These are phyloP conservation scores for Penicillium sclerotiorum DNA, from an alignment of 2,329 filamentous ascomycete genomes.

Conservation along the genomic window DNA sequence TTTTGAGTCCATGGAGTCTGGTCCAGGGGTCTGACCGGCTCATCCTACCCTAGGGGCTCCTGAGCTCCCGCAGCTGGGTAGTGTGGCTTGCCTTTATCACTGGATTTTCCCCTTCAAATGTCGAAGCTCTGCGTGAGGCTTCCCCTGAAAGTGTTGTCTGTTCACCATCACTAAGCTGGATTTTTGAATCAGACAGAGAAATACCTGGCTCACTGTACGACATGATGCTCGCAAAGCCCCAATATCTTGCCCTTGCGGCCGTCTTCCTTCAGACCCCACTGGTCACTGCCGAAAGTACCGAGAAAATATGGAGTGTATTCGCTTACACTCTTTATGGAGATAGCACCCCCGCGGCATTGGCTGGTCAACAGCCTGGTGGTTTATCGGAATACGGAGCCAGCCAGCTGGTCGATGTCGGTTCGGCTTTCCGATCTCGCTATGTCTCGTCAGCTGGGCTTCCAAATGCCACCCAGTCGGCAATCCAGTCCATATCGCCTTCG, in stretches of 20 bases:
- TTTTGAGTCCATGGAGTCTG: constrained; percentile 6
- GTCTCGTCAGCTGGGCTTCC: constrained; percentile 37
- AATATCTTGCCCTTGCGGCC: constrained; percentile 11
- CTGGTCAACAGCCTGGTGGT: constrained; percentile 28
- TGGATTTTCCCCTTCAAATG: too few species aligned
- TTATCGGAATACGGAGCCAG: constrained; percentile 60
- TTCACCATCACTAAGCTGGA: too few species aligned
- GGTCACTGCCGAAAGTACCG: constrained; percentile 30
- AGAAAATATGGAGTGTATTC: constrained; percentile 52
- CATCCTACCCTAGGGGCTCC: constrained; percentile 4
- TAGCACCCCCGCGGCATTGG: constrained; percentile 51
- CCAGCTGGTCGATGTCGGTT: constrained; percentile 54
- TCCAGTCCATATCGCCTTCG: constrained; percentile 50
- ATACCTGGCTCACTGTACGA: not conserved
- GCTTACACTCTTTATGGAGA: constrained; percentile 60
- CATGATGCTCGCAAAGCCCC: constrained; percentile 14
- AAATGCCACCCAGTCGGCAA: constrained; percentile 34
- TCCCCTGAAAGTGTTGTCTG: too few species aligned
- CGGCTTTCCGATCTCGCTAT: constrained; percentile 57
- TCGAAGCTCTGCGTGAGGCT: too few species aligned
- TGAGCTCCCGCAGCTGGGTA: not conserved
- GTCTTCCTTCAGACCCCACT: constrained; percentile 21
- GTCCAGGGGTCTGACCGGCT: constrained; percentile 18
- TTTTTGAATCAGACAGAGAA: too few species aligned
- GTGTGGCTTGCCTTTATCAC: constrained; percentile 9